Base-by-base conservation (phyloP, 495 filamentous ascomycete genomes). In the Talaromyces thailandensis region DNA sequence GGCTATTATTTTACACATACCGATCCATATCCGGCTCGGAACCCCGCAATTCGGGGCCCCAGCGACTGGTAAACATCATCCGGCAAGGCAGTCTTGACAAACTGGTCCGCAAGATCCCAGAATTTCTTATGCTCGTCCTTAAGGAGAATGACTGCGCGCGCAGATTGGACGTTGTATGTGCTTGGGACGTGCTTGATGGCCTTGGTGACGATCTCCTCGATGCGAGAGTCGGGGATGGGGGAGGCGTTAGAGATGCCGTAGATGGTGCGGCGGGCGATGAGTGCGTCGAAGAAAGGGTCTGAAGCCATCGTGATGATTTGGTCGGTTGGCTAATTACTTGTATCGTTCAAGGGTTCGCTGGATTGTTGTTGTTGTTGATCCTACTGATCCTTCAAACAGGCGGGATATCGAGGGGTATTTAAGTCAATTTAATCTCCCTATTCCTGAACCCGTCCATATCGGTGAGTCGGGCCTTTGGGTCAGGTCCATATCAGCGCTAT, bases 81-180 rank as follows among this genome's bases (percentile, higher is more conserved):
- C 5, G 66, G 65, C 60, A 70, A 65, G 58, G 81, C 73, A 1
- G 67, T 62, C 23, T 78, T 70, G 9, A 70, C 72, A 14, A 23
- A 45, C 12, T 35, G 6, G 12, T 43, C 32, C 26, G 70, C 73
- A 56, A 79, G 63, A 64, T 81, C 75, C 82, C 82, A 84, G 6
- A 82, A 72, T 50, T 74, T 70, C 62, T 79, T 72, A 65, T 83
- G 81, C 64, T 84, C 74, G 25, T 76, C 64, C 40, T 77, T 71
- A 52, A 84, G 63, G 18, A 84, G 66, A 1, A 84, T 67, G 12
- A 82, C 73, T 18, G 77, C 56, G 16, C 82, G 78, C 0, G 78
- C 78, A 25, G 81, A 80, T 62, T 84, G 82, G 31, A 79, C 81
- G 69, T 84, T 82, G 74, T 81, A 84, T 4, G 82, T 68, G 58